Conservation (phyloP, 768 basidiomycete species). For the Holtermannia corniformis region DNA sequence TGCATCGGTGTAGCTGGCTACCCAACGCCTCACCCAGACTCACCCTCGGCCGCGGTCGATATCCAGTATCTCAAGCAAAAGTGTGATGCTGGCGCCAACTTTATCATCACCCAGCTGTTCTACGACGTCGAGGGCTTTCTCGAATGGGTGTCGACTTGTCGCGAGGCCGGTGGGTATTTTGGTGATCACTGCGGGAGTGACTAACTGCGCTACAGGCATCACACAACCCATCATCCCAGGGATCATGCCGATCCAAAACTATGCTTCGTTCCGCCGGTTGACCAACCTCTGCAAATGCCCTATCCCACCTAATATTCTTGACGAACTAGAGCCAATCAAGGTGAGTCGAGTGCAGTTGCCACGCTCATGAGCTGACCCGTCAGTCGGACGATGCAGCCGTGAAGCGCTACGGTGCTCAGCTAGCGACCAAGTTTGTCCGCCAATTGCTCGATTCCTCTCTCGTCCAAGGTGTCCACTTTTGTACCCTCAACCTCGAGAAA, state of each 20-base stretch:
- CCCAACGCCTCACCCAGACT: slow-evolving; percentile 47
- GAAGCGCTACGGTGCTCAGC: slow-evolving; percentile 83
- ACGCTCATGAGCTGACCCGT: slow-evolving; percentile 1
- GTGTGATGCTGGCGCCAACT: slow-evolving; percentile 89
- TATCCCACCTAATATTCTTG: slow-evolving; percentile 59
- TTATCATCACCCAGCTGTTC: slow-evolving; percentile 91
- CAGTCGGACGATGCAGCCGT: slow-evolving; percentile 89
- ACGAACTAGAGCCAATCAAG: slow-evolving; percentile 62
- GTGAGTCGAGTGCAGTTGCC: slow-evolving; percentile 48
- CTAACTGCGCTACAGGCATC: slow-evolving; percentile 54
- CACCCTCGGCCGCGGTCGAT: slow-evolving; percentile 44
- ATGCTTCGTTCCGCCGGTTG: slow-evolving; percentile 81
- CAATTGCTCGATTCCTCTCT: slow-evolving; percentile 45
- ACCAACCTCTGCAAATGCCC: slow-evolving; percentile 76
- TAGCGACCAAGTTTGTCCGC: slow-evolving; percentile 74
- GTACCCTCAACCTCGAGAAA: slow-evolving; percentile 94
- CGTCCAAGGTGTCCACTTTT: slow-evolving; percentile 70
- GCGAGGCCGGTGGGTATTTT: slow-evolving; percentile 56
- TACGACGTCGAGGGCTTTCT: slow-evolving; percentile 88
- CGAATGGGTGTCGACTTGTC: slow-evolving; percentile 62
- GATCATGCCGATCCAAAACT: slow-evolving; percentile 96
- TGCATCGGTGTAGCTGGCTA: slow-evolving; percentile 95
- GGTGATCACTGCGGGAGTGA: slow-evolving; percentile 8
- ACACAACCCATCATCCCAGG: slow-evolving; percentile 84
- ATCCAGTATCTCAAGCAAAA: slow-evolving; percentile 69